These are phyloP conservation scores for Globisporangium cystogenes DNA, from an alignment of 352 stramenopile species.

Conservation along the genomic window DNA sequence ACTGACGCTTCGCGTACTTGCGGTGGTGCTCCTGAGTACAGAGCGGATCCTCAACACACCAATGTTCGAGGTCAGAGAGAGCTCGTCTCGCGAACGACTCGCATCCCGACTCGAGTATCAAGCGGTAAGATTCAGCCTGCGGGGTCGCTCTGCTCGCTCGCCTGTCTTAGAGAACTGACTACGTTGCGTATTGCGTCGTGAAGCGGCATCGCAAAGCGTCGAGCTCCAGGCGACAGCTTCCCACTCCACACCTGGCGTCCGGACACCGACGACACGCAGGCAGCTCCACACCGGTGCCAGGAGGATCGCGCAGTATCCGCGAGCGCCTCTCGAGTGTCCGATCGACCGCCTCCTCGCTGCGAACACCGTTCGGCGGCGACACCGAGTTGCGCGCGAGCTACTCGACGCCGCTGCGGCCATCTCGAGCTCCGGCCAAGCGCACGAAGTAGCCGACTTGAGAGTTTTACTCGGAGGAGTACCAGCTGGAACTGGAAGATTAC, in stretches of 20 bases:
- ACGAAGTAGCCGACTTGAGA: neutral
- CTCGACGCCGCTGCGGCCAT: slow-evolving; percentile 40
- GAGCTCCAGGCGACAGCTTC: slow-evolving; percentile 7
- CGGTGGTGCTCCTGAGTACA: slow-evolving; percentile 4
- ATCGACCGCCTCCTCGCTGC: slow-evolving; percentile 19
- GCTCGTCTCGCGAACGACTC: slow-evolving; percentile 54
- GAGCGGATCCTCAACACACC: slow-evolving; percentile 35
- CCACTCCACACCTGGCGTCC: too few species aligned
- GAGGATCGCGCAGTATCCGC: slow-evolving; percentile 29
- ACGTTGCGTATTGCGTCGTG: neutral
- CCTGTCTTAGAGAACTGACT: neutral
- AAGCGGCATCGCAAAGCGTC: slow-evolving; percentile 20
- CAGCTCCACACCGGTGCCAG: neutral
- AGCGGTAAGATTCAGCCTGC: slow-evolving; percentile 19
- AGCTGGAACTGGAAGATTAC: slow-evolving; percentile 69
- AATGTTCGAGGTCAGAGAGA: slow-evolving; percentile 62
- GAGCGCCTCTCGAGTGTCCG: slow-evolving; percentile 46
- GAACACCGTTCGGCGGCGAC: slow-evolving; percentile 51
- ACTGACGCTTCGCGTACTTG: neutral
- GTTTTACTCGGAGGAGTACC: slow-evolving; percentile 76
- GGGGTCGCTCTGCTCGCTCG: neutral
- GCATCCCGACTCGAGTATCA: slow-evolving; percentile 54
- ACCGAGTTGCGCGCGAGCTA: slow-evolving; percentile 74
- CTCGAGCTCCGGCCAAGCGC: neutral
- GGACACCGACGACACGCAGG: neutral